Base-by-base conservation (phyloP, 345 rosid species). In the Gossypium herbaceum region DNA sequence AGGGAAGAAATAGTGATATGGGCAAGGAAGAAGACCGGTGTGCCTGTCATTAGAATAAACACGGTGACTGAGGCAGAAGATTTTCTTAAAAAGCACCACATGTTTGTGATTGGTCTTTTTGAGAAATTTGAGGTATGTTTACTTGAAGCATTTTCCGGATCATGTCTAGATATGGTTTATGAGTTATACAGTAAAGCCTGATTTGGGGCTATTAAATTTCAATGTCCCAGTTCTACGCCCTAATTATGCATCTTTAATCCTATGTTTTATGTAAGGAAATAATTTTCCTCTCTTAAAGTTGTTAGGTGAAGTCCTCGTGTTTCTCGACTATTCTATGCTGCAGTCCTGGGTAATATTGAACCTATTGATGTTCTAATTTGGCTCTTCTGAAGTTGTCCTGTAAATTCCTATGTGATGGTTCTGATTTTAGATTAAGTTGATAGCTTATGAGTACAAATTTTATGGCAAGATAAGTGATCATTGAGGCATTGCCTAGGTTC, bases 1-100 rank as follows among this genome's bases (percentile, higher is more conserved):
- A 94, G 97, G 81, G 88, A 87, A 68, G 96, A 88, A 22, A 88
- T 94, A 50, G 91, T 94, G 73, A 87, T 89, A 34, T 94, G 97
- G 97, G 86, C 85, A 43, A 88, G 91, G 84, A 94, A 92, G 80
- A 94, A 88, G 87, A 90, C 92, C 15, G 94, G 96, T 48, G 81
- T 77, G 17, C 93, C 97, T 15, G 88, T 88, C 75, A 60, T 83
- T 75, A 86, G 88, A 76, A 58, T 89, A 62, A 84, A 71, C 74
- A 73, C 93, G 2, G 79, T 79, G 66, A 62, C 65, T 48, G 89
- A 87, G 82, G 94, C 97, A n/a, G 89, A 88, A 64, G 84, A 81
- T 7, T 85, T 90, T 79, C 82, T 86, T 25, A 83, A 85, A 60
- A 88, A 85, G 78, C 69, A 88, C 73, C 87, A 83, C 48, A 81